Evolutionary conservation across 2,329 filamentous ascomycete species (phyloP).

Genomic region (Aspergillus neotritici): DNA sequence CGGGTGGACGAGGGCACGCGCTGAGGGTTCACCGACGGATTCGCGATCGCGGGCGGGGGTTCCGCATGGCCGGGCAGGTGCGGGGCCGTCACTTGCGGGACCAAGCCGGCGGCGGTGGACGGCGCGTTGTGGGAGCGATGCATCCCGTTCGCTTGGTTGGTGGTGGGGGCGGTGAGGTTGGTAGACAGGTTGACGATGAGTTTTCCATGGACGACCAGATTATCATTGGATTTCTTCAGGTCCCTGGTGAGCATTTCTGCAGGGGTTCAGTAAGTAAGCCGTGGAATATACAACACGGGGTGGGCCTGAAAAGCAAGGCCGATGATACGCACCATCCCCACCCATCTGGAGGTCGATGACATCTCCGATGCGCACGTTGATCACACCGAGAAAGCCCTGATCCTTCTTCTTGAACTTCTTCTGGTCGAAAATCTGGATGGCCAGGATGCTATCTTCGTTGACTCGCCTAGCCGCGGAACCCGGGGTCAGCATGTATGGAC

Average conservation of each 20-base stretch:
- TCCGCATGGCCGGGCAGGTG: conserved; percentile 25
- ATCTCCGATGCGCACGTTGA: conserved; percentile 93
- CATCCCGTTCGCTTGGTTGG: conserved; percentile 43
- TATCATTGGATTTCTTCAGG: conserved; percentile 96
- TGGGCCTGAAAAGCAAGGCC: background rate
- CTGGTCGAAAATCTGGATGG: conserved; percentile 98
- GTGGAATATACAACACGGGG: conserved; percentile 3
- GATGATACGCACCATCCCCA: conserved; percentile 68
- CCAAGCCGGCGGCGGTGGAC: conserved; percentile 36
- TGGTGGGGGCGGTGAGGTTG: conserved; percentile 68
- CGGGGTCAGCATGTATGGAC: conserved; percentile 11
- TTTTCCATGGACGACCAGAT: conserved; percentile 95
- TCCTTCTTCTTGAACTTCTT: conserved; percentile 99
- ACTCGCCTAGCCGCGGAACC: conserved; percentile 58
- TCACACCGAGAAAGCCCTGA: conserved; percentile 94
- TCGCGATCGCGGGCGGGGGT: conserved; percentile 27
- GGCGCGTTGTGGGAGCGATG: conserved; percentile 31
- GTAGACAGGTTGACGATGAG: conserved; percentile 95
- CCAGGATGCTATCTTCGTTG: conserved; percentile 91
- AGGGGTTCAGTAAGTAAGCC: conserved; percentile 13
- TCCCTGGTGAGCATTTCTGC: conserved; percentile 94
- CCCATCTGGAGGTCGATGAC: conserved; percentile 85
- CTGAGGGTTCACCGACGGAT: conserved; percentile 31
- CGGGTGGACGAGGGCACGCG: conserved; percentile 31
- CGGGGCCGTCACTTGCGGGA: conserved; percentile 27